These are phyloP conservation scores for Ogataea populi-albae DNA, from an alignment of 805 yeast species.

Conservation along the genomic window DNA sequence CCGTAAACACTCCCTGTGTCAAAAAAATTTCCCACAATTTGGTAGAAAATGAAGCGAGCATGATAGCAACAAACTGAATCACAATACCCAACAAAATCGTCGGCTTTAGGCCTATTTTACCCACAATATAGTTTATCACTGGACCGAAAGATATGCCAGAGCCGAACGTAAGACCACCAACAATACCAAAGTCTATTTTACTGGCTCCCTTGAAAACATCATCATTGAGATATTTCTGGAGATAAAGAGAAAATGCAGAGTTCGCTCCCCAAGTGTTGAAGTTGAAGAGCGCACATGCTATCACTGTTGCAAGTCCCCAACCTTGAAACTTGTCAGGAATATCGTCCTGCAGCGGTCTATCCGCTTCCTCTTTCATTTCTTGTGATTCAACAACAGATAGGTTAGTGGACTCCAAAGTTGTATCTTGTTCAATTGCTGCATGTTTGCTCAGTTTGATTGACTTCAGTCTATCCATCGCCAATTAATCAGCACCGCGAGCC, in stretches of 20 bases:
- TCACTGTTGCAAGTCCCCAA: slow-evolving; percentile 50
- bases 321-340: slow-evolving; percentile 68
- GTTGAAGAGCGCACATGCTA: slow-evolving; percentile 49
- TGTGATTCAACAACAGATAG: too few relatives aligned
- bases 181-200: slow-evolving; percentile 57
- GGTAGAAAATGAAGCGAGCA: slow-evolving; percentile 59
- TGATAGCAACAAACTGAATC: slow-evolving; percentile 50
- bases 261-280: slow-evolving; percentile 75
- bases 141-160: slow-evolving; percentile 51
- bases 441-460: too few relatives aligned
- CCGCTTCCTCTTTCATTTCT: slow-evolving; percentile 1
- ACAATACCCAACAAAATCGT: slow-evolving; percentile 46
- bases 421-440: too few relatives aligned
- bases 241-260: slow-evolving; percentile 61
- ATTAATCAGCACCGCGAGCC: too few relatives aligned
- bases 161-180: slow-evolving; percentile 68
- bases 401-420: too few relatives aligned
- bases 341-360: slow-evolving; percentile 8
- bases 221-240: slow-evolving; percentile 52
- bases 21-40: slow-evolving; percentile 63
- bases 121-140: slow-evolving; percentile 41
- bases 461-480: too few relatives aligned
- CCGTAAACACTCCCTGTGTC: slow-evolving; percentile 66
- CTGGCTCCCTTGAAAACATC: slow-evolving; percentile 52
- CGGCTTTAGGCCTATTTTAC: slow-evolving; percentile 40